Evolutionary conservation across 306 rosid species (phyloP), one percentile per base, ranked within the genome.

Genomic region (Hippophae tibetana): DNA sequence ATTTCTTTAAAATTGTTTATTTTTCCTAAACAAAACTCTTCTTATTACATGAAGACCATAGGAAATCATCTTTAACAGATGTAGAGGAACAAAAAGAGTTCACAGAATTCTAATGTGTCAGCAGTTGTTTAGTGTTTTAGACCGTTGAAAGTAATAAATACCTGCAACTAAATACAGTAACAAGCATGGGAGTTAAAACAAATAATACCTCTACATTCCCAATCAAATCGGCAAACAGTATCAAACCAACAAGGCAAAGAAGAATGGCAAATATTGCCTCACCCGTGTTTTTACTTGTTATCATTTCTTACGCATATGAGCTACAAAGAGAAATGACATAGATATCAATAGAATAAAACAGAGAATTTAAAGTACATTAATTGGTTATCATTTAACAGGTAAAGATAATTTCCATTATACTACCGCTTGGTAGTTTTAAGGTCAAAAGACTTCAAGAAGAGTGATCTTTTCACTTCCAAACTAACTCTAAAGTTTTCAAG

Each of bases 151-250:
- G 23, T 18, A 18, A 18, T 18, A 18, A 18, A 18, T 18, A 18
- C 23, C 23, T 18, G 23, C 23, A 18, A 18, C 23, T 18, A 18
- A 18, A 18, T 18, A 18, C 23, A 18, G 18, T 18, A 18, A 18
- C 18, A 18, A 18, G 18, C 0, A 18, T 18, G 18, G 18, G 18
- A 18, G 18, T 18, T 18, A 18, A 18, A 18, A 18, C 10, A 61
- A 62, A 13, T 43, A 45, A 43, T 83, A 90, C 98, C 89, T 92
- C 96, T 86, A 92, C 83, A 64, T 92, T 85, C 50, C 95, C 89
- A 12, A 92, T 92, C 68, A 92, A 95, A 76, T 85, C 96, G 14
- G 96, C 80, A 73, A 92, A 87, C 8, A 87, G 79, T 64, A 85
- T 85, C 31, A 87, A 79, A 60, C 98, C 98, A 9, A 75, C 48